These are phyloP conservation scores for Marchantia polymorpha DNA, from an alignment of 225 moss, liverwort and hornwort genomes.

Conservation along the genomic window DNA sequence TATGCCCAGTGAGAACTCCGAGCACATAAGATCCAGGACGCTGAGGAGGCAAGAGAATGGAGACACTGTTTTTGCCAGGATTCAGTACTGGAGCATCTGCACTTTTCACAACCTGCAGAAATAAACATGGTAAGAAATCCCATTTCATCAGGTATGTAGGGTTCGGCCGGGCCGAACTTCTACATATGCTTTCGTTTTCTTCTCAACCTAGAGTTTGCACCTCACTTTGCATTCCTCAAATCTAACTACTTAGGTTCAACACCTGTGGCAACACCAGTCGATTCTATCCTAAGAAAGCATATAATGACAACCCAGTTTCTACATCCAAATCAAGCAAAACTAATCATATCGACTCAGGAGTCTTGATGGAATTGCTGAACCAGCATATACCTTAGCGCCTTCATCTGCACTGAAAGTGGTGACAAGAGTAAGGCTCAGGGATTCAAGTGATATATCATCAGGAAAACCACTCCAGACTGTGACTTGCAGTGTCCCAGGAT, in stretches of 20 bases:
- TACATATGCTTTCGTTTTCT: not conserved
- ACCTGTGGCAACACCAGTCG: no score
- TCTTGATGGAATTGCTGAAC: not conserved
- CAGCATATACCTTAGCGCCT: constrained; percentile 65
- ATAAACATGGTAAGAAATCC: not conserved
- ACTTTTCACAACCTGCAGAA: constrained; percentile 83
- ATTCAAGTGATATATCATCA: constrained; percentile 72
- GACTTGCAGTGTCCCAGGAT: constrained; percentile 88
- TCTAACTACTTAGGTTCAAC: no score
- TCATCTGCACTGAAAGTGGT: constrained; percentile 86
- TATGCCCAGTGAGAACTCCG: constrained; percentile 86
- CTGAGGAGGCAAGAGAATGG: constrained; percentile 81
- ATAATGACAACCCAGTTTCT: no score
- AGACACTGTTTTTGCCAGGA: constrained; percentile 84
- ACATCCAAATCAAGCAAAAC: no score
- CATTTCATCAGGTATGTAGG: not conserved
- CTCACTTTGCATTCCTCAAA: no score
- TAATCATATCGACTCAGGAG: not conserved
- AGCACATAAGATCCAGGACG: constrained; percentile 88
- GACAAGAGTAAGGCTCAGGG: constrained; percentile 90
- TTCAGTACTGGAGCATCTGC: constrained; percentile 71
- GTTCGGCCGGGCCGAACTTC: not conserved
- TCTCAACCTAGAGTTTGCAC: no score
- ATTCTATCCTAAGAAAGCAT: no score
- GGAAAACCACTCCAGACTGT: constrained; percentile 95